Conservation (phyloP, 352 stramenopile genomes). For the Phytopythium ostracodes region DNA sequence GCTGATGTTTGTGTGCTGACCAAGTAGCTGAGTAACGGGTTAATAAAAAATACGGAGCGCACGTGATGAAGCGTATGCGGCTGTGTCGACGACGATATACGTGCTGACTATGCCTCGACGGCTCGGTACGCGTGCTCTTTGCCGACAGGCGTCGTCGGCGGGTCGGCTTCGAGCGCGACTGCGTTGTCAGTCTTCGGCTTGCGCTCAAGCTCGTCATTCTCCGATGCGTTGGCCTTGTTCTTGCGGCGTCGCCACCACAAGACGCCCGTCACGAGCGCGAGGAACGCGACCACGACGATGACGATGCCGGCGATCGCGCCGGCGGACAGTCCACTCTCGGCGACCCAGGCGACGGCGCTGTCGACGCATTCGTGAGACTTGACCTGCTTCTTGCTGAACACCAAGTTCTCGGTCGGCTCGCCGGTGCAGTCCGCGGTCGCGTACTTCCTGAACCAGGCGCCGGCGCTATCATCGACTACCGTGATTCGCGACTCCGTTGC, state of each 20-base stretch:
- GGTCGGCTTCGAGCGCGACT: not conserved
- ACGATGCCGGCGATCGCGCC: constrained; percentile 2
- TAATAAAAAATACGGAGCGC: not conserved
- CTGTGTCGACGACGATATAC: too few species aligned
- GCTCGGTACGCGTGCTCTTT: not conserved
- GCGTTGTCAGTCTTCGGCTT: not conserved
- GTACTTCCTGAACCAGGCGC: not conserved
- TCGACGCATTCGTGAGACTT: constrained; percentile 1
- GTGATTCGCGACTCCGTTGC: not conserved
- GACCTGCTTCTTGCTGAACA: not conserved
- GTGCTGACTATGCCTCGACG: not conserved
- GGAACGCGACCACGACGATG: not conserved
- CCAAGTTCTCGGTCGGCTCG: not conserved
- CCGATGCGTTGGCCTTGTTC: not conserved
- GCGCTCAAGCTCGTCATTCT: not conserved
- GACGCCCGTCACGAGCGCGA: not conserved
- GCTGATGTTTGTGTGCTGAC: not conserved
- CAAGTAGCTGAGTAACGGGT: not conserved
- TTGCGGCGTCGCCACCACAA: not conserved
- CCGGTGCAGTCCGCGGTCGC: not conserved
- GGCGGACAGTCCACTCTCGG: not conserved
- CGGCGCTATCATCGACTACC: not conserved
- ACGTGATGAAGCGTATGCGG: not conserved
- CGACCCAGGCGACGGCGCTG: not conserved
- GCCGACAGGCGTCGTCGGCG: not conserved